phyloP scores from a whole-genome alignment of 768 basidiomycete genomes.

The Dentipellis fragilis region DNA sequence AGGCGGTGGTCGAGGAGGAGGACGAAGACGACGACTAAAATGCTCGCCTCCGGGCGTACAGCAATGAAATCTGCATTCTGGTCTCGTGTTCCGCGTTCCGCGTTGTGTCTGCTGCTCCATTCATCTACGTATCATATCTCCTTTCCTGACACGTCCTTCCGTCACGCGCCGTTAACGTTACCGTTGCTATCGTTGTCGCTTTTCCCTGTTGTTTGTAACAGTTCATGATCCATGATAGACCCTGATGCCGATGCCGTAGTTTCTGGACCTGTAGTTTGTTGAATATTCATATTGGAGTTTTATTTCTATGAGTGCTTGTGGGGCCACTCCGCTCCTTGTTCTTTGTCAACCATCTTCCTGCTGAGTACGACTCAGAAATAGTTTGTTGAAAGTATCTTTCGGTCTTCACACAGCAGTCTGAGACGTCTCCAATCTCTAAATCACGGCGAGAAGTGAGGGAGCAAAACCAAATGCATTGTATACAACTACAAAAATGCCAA shows the following conservation, averaged over 20 bases:
- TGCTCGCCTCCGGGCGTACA: background rate
- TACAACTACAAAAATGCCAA: no score
- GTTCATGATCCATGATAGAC: background rate
- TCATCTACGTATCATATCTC: background rate
- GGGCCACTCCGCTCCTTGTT: background rate
- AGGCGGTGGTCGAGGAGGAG: constrained; percentile 37
- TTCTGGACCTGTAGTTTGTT: background rate
- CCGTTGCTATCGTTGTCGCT: no score
- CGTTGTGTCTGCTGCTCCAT: background rate
- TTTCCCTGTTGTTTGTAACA: no score
- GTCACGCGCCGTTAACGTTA: no score
- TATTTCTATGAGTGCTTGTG: no score
- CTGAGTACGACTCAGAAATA: no score
- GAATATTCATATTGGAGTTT: background rate
- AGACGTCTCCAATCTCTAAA: no score
- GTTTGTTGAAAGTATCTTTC: no score
- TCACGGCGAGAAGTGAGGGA: no score
- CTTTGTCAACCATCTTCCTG: background rate
- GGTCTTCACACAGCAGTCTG: no score
- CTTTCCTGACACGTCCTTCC: no score
- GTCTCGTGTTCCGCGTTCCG: background rate
- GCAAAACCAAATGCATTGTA: no score
- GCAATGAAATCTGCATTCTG: background rate
- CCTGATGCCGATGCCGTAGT: background rate
- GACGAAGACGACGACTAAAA: constrained; percentile 22